phyloP scores from a whole-genome alignment of 805 yeast species.

The Ogataea trehalophila region DNA sequence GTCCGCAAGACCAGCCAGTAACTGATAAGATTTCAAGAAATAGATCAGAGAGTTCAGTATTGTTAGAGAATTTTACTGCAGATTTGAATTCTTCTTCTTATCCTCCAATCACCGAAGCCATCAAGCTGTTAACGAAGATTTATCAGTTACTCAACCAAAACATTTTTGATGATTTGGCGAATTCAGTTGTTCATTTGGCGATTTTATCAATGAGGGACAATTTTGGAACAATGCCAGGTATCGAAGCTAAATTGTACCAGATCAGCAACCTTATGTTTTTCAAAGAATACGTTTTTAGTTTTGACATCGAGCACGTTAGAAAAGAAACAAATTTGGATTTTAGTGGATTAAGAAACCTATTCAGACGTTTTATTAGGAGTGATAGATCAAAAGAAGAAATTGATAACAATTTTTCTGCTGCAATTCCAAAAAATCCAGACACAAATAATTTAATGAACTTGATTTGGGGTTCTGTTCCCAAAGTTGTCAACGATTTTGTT shows the following conservation, averaged over 20 bases:
- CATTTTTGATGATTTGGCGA: slow-evolving; percentile 87
- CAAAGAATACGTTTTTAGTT: slow-evolving; percentile 61
- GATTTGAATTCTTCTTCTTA: slow-evolving; percentile 32
- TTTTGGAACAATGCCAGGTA: slow-evolving; percentile 43
- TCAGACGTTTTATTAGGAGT: slow-evolving; percentile 30
- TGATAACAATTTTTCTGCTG: slow-evolving; percentile 18
- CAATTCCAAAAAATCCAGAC: slow-evolving; percentile 5
- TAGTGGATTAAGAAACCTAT: slow-evolving; percentile 57
- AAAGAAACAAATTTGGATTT: slow-evolving; percentile 77
- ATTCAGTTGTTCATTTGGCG: slow-evolving; percentile 76
- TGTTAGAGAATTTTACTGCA: slow-evolving; percentile 6
- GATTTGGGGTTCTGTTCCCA: slow-evolving; percentile 62
- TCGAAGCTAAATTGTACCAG: slow-evolving; percentile 61
- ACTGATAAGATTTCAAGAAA: slow-evolving; percentile 1
- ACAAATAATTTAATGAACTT: slow-evolving; percentile 17
- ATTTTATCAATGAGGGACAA: slow-evolving; percentile 57
- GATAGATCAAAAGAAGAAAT: slow-evolving; percentile 16
- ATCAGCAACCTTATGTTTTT: slow-evolving; percentile 68
- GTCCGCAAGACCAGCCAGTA: not conserved
- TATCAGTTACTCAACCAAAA: slow-evolving; percentile 73
- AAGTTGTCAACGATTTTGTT: slow-evolving; percentile 72
- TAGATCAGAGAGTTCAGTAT: slow-evolving; percentile 11
- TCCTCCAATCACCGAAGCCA: slow-evolving; percentile 66
- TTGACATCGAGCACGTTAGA: slow-evolving; percentile 73
- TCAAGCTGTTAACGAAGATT: slow-evolving; percentile 67